A percentile compares a stretch with the other conserved stretches of the same genome.
Conservation (phyloP, 176 grass and related monocot species). For the Bromus sterilis region DNA sequence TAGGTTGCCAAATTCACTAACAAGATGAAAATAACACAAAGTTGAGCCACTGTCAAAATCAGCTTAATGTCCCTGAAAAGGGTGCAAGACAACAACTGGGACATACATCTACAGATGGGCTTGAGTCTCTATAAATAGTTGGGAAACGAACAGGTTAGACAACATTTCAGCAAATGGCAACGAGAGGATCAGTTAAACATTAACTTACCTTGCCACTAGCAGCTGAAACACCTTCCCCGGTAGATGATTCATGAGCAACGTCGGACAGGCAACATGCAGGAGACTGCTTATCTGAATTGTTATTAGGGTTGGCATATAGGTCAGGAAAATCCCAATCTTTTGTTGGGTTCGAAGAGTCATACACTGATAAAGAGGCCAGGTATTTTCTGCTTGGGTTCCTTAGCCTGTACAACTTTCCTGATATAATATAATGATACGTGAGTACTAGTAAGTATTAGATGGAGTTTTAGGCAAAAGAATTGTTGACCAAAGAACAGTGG, state of each 20-base stretch:
- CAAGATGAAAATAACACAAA: background rate
- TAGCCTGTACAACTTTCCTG: constrained; percentile 86
- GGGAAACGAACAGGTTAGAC: background rate
- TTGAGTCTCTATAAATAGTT: background rate
- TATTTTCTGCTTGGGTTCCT: constrained; percentile 68
- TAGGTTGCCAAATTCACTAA: background rate
- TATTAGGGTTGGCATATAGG: constrained; percentile 36
- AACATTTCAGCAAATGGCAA: constrained; percentile 2
- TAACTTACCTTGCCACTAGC: constrained; percentile 32
- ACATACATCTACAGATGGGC: background rate
- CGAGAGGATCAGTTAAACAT: background rate
- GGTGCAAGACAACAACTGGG: background rate
- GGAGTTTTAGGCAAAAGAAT: background rate
- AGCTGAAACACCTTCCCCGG: background rate
- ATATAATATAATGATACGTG: constrained; percentile 9
- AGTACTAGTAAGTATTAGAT: constrained; percentile 4
- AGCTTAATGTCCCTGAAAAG: background rate
- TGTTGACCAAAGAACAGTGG: background rate
- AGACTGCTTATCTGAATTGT: constrained; percentile 5
- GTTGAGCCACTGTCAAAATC: background rate
- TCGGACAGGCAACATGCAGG: constrained; percentile 20
- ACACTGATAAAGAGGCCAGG: constrained; percentile 62
- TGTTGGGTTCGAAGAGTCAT: constrained; percentile 81
- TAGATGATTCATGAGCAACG: constrained; percentile 24
- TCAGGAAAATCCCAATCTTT: constrained; percentile 85